These are phyloP conservation scores for Vaccinium myrtillus DNA, from an alignment of 148 eudicot genomes.

Conservation along the genomic window DNA sequence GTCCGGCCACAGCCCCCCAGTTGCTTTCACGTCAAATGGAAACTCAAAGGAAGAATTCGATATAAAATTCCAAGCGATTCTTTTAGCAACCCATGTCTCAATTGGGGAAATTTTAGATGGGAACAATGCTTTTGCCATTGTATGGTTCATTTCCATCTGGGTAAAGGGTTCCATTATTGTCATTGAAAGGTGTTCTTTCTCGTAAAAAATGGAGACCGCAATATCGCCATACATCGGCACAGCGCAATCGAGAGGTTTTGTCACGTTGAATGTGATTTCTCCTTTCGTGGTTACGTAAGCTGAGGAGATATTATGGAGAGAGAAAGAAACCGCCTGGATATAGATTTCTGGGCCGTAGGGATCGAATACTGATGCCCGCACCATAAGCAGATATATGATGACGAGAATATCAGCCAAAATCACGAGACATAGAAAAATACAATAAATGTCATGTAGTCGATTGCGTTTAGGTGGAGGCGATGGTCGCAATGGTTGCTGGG, in stretches of 20 bases:
- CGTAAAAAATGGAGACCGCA: not conserved
- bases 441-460: not conserved
- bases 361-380: no score
- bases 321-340: rapidly evolving
- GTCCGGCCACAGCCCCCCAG: not conserved
- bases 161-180: not conserved
- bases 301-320: not conserved
- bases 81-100: not conserved
- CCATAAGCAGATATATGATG: no score
- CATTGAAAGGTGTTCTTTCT: not conserved
- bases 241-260: not conserved
- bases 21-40: not conserved
- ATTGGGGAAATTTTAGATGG: not conserved
- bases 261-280: not conserved
- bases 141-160: not conserved
- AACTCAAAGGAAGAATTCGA: not conserved
- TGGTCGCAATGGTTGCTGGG: not conserved
- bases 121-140: not conserved
- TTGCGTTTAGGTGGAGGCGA: not conserved
- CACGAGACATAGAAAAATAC: not conserved
- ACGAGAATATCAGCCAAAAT: no score
- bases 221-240: not conserved
- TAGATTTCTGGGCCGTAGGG: not conserved
- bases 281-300: not conserved
- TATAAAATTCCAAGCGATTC: not conserved